Evolutionary conservation across 345 rosid species (phyloP).

Genomic region (Streptanthus diversifolius): DNA sequence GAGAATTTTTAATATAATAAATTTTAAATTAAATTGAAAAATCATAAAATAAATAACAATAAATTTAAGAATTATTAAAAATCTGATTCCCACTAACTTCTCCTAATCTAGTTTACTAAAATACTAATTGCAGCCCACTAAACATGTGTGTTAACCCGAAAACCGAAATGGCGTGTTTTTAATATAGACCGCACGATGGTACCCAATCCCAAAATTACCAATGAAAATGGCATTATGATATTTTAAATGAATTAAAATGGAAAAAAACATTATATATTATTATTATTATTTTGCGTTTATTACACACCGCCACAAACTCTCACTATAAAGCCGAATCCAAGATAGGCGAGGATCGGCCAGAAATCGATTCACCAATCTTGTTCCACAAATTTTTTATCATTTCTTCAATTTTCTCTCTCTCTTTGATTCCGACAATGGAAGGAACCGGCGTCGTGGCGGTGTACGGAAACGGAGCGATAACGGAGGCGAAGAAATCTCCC

Average conservation of each 20-base stretch:
- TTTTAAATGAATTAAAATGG: background rate
- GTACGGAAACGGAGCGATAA: constrained; percentile 66
- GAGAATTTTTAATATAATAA: no score
- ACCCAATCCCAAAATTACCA: background rate
- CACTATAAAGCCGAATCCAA: constrained; percentile 27
- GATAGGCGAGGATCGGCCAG: constrained; percentile 34
- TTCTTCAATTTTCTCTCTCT: background rate
- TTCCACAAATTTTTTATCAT: background rate
- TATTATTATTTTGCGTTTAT: background rate
- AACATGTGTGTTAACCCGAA: constrained; percentile 14
- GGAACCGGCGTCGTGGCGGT: constrained; percentile 77
- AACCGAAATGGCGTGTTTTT: background rate
- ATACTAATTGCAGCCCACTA: background rate
- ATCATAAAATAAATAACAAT: no score
- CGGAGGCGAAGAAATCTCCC: constrained; percentile 65
- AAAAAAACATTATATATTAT: background rate
- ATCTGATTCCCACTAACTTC: no score
- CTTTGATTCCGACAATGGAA: constrained; percentile 42
- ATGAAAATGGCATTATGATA: background rate
- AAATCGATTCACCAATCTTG: constrained; percentile 22
- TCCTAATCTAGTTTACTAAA: background rate
- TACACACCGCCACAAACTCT: constrained; percentile 34
- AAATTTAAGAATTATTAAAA: no score
- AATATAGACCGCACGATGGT: constrained; percentile 23
- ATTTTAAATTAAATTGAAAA: no score